Evolutionary conservation across 2,329 filamentous ascomycete genomes (phyloP), one percentile per base, ranked within the genome.

Genomic region (Purpureocillium takamizusanense): DNA sequence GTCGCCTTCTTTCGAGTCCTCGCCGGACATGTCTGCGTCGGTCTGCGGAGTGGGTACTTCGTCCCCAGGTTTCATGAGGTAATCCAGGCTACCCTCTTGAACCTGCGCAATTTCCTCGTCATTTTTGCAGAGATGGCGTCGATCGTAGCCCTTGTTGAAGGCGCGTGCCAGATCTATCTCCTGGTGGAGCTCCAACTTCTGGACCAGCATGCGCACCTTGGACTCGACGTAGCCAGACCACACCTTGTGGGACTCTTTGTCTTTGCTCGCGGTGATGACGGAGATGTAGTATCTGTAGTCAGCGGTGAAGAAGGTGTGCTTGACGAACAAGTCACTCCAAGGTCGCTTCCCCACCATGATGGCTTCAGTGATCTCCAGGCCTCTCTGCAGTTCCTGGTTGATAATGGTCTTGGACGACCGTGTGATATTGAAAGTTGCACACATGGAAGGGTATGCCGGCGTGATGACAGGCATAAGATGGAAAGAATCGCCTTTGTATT

Each of bases 391-490:
- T 56, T 98, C 92, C 34, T 81, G 74, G 47, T 87, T 76, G 53
- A 98, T 88, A 36, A 95, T 78, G 7, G 76, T 69, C 67, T 88
- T 86, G 2, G 88, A 94, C 1, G 90, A 97, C 47, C 77, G 70
- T 3, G 85, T 89, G 43, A 98, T 82, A 53, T 95, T 97, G 67
- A 94, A 92, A 0, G 92, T 97, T 2, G 92, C 83, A 59, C 92
- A 97, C 89, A 95, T 97, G 36, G 88, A 94, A 3, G 92, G 92
- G 57, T 95, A 97, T 1, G 92, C 89, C 2, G 92, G 92, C 2
- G 92, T 98, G 54, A 98, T 97, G 60, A 98, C 86, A 21, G 92
- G 92, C 92, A 98, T 98, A 37, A 95, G 69, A 60, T 97, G 90
- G 48, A 79, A 85, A 32, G 77, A 76, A 59, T 97, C 92, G 39